phyloP scores from a whole-genome alignment of 2,329 filamentous ascomycete species.

The Clonostachys chloroleuca region DNA sequence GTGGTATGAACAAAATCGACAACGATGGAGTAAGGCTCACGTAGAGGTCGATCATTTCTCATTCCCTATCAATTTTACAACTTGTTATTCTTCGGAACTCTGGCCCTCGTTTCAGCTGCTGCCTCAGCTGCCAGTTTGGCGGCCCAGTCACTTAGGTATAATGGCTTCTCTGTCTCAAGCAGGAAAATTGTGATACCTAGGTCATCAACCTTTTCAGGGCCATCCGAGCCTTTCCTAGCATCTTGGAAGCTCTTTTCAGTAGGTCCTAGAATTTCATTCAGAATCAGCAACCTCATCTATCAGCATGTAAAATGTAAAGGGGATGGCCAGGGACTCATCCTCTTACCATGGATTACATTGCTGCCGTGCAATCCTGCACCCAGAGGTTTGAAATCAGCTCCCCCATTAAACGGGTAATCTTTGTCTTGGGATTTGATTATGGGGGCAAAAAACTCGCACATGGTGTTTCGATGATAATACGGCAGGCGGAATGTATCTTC shows the following conservation, averaged over 20 bases:
- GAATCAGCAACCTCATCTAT: background rate
- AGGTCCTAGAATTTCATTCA: background rate
- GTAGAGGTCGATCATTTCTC: too few species aligned
- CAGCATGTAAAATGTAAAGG: too few species aligned
- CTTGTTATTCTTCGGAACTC: background rate
- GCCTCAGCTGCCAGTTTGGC: background rate
- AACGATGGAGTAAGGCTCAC: too few species aligned
- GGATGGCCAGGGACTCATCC: too few species aligned
- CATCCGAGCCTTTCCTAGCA: background rate
- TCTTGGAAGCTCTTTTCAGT: background rate
- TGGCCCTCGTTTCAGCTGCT: background rate
- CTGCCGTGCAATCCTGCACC: too few species aligned
- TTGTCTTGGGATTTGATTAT: conserved; percentile 19
- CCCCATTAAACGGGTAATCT: too few species aligned
- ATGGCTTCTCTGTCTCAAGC: background rate
- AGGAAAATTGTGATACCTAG: background rate
- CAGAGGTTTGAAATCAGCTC: too few species aligned
- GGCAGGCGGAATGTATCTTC: conserved; percentile 70
- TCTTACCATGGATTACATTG: too few species aligned
- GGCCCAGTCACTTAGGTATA: background rate
- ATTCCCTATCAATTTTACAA: too few species aligned
- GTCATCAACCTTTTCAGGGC: background rate
- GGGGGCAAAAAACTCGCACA: conserved; percentile 62
- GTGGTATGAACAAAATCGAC: too few species aligned
- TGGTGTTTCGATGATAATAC: conserved; percentile 69